These are phyloP conservation scores for Acanthamoeba comandoni DNA, from an alignment of 208 protist species.

Conservation along the genomic window DNA sequence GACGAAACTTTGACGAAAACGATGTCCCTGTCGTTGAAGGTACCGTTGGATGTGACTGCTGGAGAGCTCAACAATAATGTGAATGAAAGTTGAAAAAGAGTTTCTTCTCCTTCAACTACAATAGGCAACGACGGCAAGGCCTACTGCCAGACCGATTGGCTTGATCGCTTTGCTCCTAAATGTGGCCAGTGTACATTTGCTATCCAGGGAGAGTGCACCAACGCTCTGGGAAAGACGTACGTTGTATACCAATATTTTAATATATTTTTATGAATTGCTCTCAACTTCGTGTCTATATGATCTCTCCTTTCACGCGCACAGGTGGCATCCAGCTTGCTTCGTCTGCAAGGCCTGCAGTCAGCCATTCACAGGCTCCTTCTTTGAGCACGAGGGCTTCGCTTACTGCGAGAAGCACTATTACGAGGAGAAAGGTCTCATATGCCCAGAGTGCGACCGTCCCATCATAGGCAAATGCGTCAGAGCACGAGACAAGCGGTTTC, in stretches of 20 bases:
- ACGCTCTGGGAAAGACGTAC: conserved; percentile 61
- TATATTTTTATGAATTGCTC: too few relatives aligned
- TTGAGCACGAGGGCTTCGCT: conserved; percentile 51
- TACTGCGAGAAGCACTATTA: conserved; percentile 75
- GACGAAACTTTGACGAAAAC: conserved; percentile 59
- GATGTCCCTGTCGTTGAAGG: conserved; percentile 60
- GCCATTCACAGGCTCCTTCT: conserved; percentile 59
- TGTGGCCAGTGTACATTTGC: conserved; percentile 21
- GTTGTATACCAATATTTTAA: too few relatives aligned
- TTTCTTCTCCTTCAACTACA: too few relatives aligned
- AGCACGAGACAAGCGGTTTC: conserved; percentile 31
- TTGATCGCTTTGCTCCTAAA: conserved; percentile 58
- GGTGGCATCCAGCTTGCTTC: conserved; percentile 6
- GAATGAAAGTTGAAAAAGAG: too few relatives aligned
- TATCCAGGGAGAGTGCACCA: conserved; percentile 59
- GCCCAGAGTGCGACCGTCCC: conserved; percentile 59
- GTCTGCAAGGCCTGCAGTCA: conserved; percentile 45
- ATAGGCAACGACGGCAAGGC: conserved; percentile 56
- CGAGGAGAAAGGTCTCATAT: conserved; percentile 31
- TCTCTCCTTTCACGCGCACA: conserved; percentile 13
- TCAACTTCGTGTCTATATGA: too few relatives aligned
- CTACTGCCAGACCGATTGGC: conserved; percentile 58
- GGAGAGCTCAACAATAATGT: too few relatives aligned
- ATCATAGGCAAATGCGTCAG: conserved; percentile 66
- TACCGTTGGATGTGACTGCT: too few relatives aligned